Base-by-base conservation (phyloP, 192 early-diverging fungal genomes). In the Entomortierella beljakovae region DNA sequence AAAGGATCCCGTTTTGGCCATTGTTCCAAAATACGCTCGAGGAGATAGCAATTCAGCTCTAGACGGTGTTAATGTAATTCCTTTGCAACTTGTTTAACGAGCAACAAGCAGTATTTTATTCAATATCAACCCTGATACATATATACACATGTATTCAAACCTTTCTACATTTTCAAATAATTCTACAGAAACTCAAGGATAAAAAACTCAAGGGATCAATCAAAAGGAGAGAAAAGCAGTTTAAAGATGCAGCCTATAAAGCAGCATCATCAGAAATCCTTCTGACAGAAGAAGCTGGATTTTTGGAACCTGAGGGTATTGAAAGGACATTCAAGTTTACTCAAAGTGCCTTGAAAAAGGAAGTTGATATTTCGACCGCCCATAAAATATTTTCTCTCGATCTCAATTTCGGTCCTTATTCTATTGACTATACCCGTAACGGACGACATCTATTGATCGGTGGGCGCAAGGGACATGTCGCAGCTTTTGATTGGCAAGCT, bases 361-460 rank as follows among this genome's bases (percentile, higher is more conserved):
- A 90, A 43, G 85, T 96, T 20, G 96, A 97, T 69, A 61, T 93
- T 28, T 87, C 87, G 62, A 95, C 93, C 5, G 60, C 86, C 0
- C 81, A 81, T 61, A 97, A 96, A 87, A 89, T 79, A 69, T 71
- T 70, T 49, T 38, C 46, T 15, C 34, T 70, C 33, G 55, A 50
- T 59, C 43, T 65, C 8, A 91, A 93, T 6, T 94, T 95, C 80
- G 96, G 96, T 15, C 94, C 96, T 13, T 99, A 98, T 73, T 42
- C 87, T n/a, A 23, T 97, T 40, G 89, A 96, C 70, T 98, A 98
- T 83, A 95, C 97, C 33, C 88, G 90, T 13, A 96, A 97, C 77
- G 96, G 96, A 54, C 79, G 83, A 34, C 80, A 90, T 64, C 55
- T 96, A 75, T 71, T 96, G 35, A 80, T 96, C 26, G 94, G 91